A percentile compares a stretch with the other conserved stretches of the same genome.
phyloP scores from a whole-genome alignment of 148 eudicot genomes.

The Amaranthus hypochondriacus region DNA sequence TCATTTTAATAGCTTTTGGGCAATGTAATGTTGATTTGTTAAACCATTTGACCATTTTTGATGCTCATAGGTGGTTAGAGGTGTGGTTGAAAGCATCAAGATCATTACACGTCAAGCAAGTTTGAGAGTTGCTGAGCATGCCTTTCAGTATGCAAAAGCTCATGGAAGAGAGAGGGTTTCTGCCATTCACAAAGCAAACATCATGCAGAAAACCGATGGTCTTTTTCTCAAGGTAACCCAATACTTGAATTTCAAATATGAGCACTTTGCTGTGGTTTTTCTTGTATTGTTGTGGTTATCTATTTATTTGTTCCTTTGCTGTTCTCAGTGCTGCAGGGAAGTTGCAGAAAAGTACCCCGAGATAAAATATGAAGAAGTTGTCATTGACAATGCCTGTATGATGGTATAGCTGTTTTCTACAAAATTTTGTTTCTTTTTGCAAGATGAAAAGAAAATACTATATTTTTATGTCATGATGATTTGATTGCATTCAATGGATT shows the following conservation, averaged over 20 bases:
- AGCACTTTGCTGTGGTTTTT: not conserved
- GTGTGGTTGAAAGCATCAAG: conserved; percentile 97
- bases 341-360: conserved; percentile 98
- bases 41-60: not conserved
- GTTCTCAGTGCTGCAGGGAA: conserved; percentile 91
- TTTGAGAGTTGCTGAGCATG: conserved; percentile 96
- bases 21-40: no score
- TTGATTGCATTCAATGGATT: not conserved
- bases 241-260: conserved; percentile 1
- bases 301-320: conserved; percentile 11
- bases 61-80: conserved; percentile 74
- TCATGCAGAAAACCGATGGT: conserved; percentile 99
- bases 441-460: not conserved
- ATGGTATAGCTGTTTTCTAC: conserved; percentile 51
- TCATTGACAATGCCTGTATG: conserved; percentile 97
- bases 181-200: conserved; percentile 97
- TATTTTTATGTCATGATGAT: no score
- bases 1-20: no score
- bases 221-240: conserved; percentile 76
- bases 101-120: conserved; percentile 97
- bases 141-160: conserved; percentile 86
- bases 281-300: conserved; percentile 10
- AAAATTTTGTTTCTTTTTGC: not conserved
- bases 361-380: conserved; percentile 86
- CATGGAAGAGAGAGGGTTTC: conserved; percentile 93